These are phyloP conservation scores for Penicillium concentricum DNA, from an alignment of 2,329 filamentous ascomycete genomes.

Conservation along the genomic window DNA sequence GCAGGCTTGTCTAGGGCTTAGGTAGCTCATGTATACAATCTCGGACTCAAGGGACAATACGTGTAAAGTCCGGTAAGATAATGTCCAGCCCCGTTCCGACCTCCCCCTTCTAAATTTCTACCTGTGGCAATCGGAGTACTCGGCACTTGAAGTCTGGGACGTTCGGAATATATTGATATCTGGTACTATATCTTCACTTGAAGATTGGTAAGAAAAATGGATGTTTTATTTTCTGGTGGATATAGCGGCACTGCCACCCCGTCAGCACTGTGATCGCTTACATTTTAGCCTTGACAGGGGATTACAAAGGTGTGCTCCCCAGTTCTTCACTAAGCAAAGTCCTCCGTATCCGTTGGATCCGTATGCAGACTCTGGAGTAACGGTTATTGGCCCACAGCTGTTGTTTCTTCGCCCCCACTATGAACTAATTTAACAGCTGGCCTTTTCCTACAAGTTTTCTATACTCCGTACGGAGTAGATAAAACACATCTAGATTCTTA, in stretches of 20 bases:
- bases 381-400: slow-evolving; percentile 6
- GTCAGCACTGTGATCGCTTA: slow-evolving; percentile 1
- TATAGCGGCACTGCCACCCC: background rate
- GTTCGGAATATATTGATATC: background rate
- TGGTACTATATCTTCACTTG: background rate
- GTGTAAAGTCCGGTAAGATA: slow-evolving; percentile 18
- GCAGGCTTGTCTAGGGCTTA: background rate
- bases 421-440: background rate
- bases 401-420: background rate
- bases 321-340: slow-evolving; percentile 2
- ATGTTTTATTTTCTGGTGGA: background rate
- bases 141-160: slow-evolving; percentile 5
- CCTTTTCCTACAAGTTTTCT: background rate
- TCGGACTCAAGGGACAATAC: slow-evolving; percentile 2
- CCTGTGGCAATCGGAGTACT: slow-evolving; percentile 18
- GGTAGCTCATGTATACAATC: background rate
- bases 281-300: background rate
- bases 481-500: background rate
- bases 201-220: background rate
- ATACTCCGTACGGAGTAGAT: too few relatives aligned
- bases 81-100: slow-evolving; percentile 11
- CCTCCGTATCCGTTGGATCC: background rate
- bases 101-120: slow-evolving; percentile 21
- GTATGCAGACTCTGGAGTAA: slow-evolving; percentile 5
- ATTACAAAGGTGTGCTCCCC: background rate